phyloP scores from a whole-genome alignment of 306 rosid genomes.

The Prinsepia uniflora region DNA sequence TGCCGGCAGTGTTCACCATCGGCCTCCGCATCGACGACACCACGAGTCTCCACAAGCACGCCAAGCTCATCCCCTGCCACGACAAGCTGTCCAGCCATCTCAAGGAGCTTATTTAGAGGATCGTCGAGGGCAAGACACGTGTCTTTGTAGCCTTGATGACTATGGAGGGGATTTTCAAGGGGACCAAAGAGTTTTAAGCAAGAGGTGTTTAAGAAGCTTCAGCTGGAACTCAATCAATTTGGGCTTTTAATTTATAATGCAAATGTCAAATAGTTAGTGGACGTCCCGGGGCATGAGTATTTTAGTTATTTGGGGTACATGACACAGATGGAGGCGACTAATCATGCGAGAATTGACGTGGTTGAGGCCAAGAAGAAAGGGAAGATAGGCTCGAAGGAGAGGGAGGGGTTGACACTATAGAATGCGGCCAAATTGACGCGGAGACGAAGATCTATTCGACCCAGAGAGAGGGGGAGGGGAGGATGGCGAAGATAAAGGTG shows the following conservation, averaged over 20 bases:
- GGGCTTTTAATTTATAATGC: slow-evolving; percentile 58
- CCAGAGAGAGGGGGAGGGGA: slow-evolving; percentile 26
- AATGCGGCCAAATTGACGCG: slow-evolving; percentile 24
- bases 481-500: slow-evolving; percentile 32
- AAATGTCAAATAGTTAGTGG: slow-evolving; percentile 52
- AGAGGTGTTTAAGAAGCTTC: slow-evolving; percentile 48
- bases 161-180: slow-evolving; percentile 39
- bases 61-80: slow-evolving; percentile 34
- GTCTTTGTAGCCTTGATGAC: slow-evolving; percentile 56
- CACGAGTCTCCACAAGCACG: slow-evolving; percentile 29
- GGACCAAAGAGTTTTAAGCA: slow-evolving; percentile 45
- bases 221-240: slow-evolving; percentile 48
- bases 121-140: slow-evolving; percentile 58
- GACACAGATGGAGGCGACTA: slow-evolving; percentile 56
- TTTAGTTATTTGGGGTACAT: slow-evolving; percentile 56
- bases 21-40: slow-evolving; percentile 37
- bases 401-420: slow-evolving; percentile 21
- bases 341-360: slow-evolving; percentile 47
- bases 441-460: slow-evolving; percentile 27
- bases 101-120: slow-evolving; percentile 39
- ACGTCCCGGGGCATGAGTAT: slow-evolving; percentile 47
- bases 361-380: slow-evolving; percentile 28
- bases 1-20: slow-evolving; percentile 55
- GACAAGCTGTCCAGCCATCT: slow-evolving; percentile 48
- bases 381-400: slow-evolving; percentile 24